Conservation (phyloP, 257 asterid species). For the Echium plantagineum region DNA sequence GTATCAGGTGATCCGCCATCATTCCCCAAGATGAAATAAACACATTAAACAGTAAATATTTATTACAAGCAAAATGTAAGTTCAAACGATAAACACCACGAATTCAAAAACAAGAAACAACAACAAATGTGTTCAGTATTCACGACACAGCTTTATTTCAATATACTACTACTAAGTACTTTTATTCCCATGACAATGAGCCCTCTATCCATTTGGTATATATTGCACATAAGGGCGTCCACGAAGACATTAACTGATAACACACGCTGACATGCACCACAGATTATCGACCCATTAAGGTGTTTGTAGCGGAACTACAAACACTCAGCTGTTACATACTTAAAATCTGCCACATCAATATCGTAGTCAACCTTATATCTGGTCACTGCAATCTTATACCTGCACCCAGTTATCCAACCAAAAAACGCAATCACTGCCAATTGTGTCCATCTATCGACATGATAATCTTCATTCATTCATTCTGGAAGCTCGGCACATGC, state of each 20-base stretch:
- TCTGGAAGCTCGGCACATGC: constrained; percentile 72
- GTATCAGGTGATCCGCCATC: too few relatives aligned
- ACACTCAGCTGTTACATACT: constrained; percentile 19
- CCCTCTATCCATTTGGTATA: constrained; percentile 7
- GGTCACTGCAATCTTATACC: constrained; percentile 23
- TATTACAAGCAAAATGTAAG: neutral
- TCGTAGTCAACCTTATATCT: constrained; percentile 22
- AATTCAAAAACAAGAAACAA: neutral
- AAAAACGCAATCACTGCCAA: constrained; percentile 37
- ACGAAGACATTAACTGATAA: neutral
- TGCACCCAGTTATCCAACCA: constrained; percentile 22
- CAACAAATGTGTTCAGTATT: constrained; percentile 4
- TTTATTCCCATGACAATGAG: constrained; percentile 11
- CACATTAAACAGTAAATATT: neutral
- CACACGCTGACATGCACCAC: constrained; percentile 3
- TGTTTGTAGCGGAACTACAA: constrained; percentile 26
- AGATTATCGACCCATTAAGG: constrained; percentile 31
- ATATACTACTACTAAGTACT: constrained; percentile 1
- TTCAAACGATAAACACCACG: neutral
- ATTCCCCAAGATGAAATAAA: neutral
- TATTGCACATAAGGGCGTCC: constrained; percentile 12
- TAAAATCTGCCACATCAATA: constrained; percentile 29
- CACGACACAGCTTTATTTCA: constrained; percentile 19
- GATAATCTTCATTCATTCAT: constrained; percentile 43
- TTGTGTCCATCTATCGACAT: constrained; percentile 39